phyloP scores from a whole-genome alignment of 1,139 yeast species.

The Scheffersomyces stambukii region DNA sequence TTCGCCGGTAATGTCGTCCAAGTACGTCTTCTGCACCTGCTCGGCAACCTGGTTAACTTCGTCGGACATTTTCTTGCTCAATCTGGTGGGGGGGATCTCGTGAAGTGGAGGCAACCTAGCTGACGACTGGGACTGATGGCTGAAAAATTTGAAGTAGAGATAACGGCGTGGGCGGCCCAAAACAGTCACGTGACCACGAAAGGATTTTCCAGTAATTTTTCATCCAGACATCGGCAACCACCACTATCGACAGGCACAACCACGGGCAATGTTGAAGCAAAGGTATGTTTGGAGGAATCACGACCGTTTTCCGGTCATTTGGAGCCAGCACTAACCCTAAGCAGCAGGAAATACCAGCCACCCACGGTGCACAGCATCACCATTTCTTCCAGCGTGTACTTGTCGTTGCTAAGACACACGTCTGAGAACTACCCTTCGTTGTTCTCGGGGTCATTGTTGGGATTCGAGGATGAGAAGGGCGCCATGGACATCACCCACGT shows the following conservation, averaged over 20 bases:
- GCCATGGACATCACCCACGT: slow-evolving; percentile 55
- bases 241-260: too few species aligned
- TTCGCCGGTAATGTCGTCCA: slow-evolving; percentile 95
- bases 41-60: slow-evolving; percentile 65
- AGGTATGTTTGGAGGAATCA: neutral
- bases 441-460: slow-evolving; percentile 74
- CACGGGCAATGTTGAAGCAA: too few species aligned
- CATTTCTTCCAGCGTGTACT: slow-evolving; percentile 57
- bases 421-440: slow-evolving; percentile 64
- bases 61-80: slow-evolving; percentile 31
- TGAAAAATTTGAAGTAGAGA: too few species aligned
- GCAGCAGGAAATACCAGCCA: slow-evolving; percentile 17
- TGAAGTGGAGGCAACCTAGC: neutral
- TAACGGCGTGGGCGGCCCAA: too few species aligned
- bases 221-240: too few species aligned
- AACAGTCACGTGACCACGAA: too few species aligned
- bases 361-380: slow-evolving; percentile 46
- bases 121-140: too few species aligned
- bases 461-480: slow-evolving; percentile 61
- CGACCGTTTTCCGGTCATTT: neutral
- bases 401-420: slow-evolving; percentile 71
- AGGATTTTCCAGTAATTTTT: too few species aligned
- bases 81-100: slow-evolving; percentile 1
- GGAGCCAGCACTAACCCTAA: neutral
- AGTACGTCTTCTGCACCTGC: slow-evolving; percentile 76